phyloP scores from a whole-genome alignment of 208 protist species.

The Angomonas deanei region DNA sequence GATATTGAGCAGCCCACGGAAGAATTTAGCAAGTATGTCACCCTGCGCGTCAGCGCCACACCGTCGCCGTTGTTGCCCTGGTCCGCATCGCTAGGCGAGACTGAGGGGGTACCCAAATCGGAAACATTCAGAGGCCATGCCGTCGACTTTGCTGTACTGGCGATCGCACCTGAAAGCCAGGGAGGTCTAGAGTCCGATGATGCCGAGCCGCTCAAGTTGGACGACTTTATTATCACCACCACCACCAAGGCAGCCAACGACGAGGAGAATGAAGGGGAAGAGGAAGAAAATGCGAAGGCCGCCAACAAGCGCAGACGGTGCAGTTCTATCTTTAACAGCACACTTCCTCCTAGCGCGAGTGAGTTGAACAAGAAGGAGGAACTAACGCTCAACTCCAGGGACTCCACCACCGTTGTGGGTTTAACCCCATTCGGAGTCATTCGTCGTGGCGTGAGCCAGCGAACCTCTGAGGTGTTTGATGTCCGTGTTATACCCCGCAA shows the following conservation, averaged over 20 bases:
- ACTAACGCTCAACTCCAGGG: constrained; percentile 2
- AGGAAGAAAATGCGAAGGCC: constrained; percentile 10
- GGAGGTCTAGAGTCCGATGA: constrained; percentile 15
- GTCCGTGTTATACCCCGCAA: constrained; percentile 68
- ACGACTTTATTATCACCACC: constrained; percentile 57
- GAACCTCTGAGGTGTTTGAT: constrained; percentile 74
- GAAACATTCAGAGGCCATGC: constrained; percentile 44
- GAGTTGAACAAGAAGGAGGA: constrained; percentile 9
- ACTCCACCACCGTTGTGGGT: constrained; percentile 41
- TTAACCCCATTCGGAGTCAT: constrained; percentile 63
- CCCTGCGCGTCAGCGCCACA: constrained; percentile 51
- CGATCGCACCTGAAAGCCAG: constrained; percentile 19
- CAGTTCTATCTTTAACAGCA: constrained; percentile 63
- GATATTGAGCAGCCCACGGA: constrained; percentile 17
- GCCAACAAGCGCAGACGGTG: constrained; percentile 18
- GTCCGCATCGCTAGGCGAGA: constrained; percentile 30
- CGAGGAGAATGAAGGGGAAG: not conserved
- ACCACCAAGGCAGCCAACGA: constrained; percentile 6
- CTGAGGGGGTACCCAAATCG: constrained; percentile 7
- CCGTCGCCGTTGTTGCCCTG: constrained; percentile 51
- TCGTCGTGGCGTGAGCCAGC: constrained; percentile 56
- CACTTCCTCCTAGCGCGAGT: constrained; percentile 13
- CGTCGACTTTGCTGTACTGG: constrained; percentile 50
- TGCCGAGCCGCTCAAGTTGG: constrained; percentile 41
- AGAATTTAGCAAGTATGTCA: constrained; percentile 21